Percentiles rank a stretch among this genome's conserved stretches.
These are phyloP conservation scores for Curvularia hawaiiensis DNA, from an alignment of 2,329 filamentous ascomycete genomes.

Conservation along the genomic window DNA sequence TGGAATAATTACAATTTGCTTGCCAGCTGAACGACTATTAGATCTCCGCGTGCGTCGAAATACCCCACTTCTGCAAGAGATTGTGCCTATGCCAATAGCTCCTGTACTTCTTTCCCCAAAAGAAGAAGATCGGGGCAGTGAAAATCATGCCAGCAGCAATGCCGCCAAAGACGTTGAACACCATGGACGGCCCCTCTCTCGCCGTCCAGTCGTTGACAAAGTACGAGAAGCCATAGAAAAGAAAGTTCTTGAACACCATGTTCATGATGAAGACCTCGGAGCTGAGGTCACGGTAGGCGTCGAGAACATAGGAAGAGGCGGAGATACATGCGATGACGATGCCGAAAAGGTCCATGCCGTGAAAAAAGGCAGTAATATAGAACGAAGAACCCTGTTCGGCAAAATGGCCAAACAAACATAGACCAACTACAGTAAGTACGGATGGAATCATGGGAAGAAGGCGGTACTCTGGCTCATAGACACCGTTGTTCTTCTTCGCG, in stretches of 20 bases:
- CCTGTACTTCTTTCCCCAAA: constrained; percentile 43
- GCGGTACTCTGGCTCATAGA: constrained; percentile 62
- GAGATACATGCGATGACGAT: constrained; percentile 42
- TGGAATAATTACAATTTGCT: background rate
- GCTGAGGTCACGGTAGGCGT: constrained; percentile 49
- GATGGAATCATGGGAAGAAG: constrained; percentile 45
- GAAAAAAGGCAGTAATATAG: constrained; percentile 43
- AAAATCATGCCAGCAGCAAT: constrained; percentile 27
- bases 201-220: constrained; percentile 53
- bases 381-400: constrained; percentile 26
- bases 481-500: constrained; percentile 56
- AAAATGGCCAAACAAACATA: constrained; percentile 49
- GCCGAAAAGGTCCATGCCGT: constrained; percentile 43
- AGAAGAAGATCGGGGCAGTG: constrained; percentile 42
- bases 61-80: constrained; percentile 40
- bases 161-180: constrained; percentile 49
- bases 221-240: constrained; percentile 52
- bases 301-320: constrained; percentile 46
- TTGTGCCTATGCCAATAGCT: constrained; percentile 44
- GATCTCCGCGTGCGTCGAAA: constrained; percentile 41
- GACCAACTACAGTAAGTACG: constrained; percentile 43
- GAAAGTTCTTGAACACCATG: constrained; percentile 53
- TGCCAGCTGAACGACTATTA: constrained; percentile 7
- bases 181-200: constrained; percentile 39
- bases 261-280: constrained; percentile 52